phyloP scores from a whole-genome alignment of 2,329 filamentous ascomycete genomes.

The Neonectria faginata region DNA sequence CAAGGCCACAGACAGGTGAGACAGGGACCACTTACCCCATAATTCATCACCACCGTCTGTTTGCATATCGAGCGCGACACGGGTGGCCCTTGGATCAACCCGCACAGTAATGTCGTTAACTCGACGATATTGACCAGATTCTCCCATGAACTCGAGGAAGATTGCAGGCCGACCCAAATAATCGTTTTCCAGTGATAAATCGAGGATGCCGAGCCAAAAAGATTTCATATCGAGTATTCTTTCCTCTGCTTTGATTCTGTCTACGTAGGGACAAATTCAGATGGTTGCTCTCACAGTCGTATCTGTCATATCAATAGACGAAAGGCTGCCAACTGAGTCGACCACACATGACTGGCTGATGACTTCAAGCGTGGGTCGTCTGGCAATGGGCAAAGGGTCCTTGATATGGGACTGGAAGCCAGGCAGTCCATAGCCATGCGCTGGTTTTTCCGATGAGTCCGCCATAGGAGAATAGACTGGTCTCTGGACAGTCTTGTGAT shows the following conservation, averaged over 20 bases:
- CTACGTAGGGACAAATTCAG: conserved; percentile 31
- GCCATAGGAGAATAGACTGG: conserved; percentile 41
- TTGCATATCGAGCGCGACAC: not conserved
- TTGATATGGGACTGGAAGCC: conserved; percentile 27
- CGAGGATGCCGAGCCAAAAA: conserved; percentile 39
- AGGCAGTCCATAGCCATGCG: conserved; percentile 32
- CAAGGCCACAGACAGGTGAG: too few species aligned
- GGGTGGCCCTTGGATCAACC: conserved; percentile 28
- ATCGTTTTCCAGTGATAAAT: conserved; percentile 38
- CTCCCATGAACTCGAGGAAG: conserved; percentile 36
- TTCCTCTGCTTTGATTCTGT: too few species aligned
- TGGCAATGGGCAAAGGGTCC: conserved; percentile 32
- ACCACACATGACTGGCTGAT: conserved; percentile 30
- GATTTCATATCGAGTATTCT: too few species aligned
- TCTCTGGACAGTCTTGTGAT: conserved; percentile 42
- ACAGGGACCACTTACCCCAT: not conserved
- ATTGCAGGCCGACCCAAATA: conserved; percentile 39
- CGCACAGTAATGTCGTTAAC: conserved; percentile 33
- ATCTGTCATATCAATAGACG: conserved; percentile 38
- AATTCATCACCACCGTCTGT: too few species aligned
- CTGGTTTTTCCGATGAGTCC: not conserved
- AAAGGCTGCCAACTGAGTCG: conserved; percentile 36
- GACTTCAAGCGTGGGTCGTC: conserved; percentile 34
- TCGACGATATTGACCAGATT: conserved; percentile 35
- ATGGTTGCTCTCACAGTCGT: conserved; percentile 33